Base-by-base conservation (phyloP, 306 rosid genomes). In the Malus sylvestris region DNA sequence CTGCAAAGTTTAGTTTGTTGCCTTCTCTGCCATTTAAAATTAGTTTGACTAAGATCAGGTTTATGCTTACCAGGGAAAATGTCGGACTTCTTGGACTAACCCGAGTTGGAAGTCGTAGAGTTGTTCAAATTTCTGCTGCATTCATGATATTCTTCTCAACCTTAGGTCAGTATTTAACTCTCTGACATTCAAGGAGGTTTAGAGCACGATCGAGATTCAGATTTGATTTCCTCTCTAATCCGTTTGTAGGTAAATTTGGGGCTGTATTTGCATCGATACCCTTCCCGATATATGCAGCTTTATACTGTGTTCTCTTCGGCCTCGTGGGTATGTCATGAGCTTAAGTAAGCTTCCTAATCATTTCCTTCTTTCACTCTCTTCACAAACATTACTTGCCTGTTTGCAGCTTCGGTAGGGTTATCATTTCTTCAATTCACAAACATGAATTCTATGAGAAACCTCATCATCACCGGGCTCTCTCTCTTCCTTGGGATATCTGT, bases 201-300 rank as follows among this genome's bases (percentile, higher is more conserved):
- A 38, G 42, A 38, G 42, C 10, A 38, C 42, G 10, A 8, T 6
- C 10, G 42, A 38, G 42, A 38, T 38, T 7, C 42, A 38, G 42
- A 38, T 38, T 38, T 38, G 42, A 38, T 79, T 63, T 13, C 61
- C 79, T 76, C n/a, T 73, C 49, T 32, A 61, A 30, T 57, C 52
- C 73, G 20, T 45, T 58, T 81, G 67, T 87, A 95, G 98, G 98
- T 46, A 92, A 95, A 77, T 95, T 95, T 78, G 98, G 98, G 49
- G 98, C 98, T 68, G 95, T 95, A 71, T 95, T 95, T 87, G 98
- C 98, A 70, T 95, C 98, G 9, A 95, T 95, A 84, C 98, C 97
- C 35, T 81, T 88, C 85, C 92, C 98, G 0, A 92, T 95, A 78
- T 95, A 84, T 67, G 88, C 98, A 70, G 98, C 97, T 4, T 61